These are phyloP conservation scores for Euphorbia tirucalli DNA, from an alignment of 345 rosid genomes.

Conservation along the genomic window DNA sequence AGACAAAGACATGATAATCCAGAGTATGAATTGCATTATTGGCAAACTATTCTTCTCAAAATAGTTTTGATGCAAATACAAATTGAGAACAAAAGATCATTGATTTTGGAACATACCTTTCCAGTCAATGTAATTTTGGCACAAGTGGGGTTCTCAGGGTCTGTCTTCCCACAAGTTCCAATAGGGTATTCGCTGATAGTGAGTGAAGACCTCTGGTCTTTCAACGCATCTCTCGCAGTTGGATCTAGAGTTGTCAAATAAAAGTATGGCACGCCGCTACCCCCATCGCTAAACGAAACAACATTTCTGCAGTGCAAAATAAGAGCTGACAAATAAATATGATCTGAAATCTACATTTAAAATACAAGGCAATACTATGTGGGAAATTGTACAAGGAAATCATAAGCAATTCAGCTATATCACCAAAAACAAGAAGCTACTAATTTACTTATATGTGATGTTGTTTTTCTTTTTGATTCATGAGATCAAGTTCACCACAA, in stretches of 20 bases:
- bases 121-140: conserved; percentile 93
- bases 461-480: no score
- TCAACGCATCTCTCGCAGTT: conserved; percentile 75
- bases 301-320: conserved; percentile 59
- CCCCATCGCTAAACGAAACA: conserved; percentile 76
- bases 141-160: conserved; percentile 89
- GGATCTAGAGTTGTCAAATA: conserved; percentile 96
- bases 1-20: neutral
- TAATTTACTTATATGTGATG: no score
- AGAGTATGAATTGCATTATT: neutral
- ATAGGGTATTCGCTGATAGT: conserved; percentile 78
- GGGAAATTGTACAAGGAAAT: neutral
- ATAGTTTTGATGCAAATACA: neutral
- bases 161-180: conserved; percentile 83
- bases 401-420: neutral
- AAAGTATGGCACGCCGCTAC: conserved; percentile 81
- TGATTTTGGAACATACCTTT: conserved; percentile 39
- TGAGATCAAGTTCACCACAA: no score
- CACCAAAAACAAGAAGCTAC: no score
- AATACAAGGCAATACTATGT: no score
- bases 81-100: neutral
- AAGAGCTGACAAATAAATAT: neutral
- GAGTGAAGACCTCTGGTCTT: conserved; percentile 72
- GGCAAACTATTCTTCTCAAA: neutral
- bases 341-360: neutral